Base-by-base conservation (phyloP, 164 flowering plant species). In the Kalanchoe fedtschenkoi region DNA sequence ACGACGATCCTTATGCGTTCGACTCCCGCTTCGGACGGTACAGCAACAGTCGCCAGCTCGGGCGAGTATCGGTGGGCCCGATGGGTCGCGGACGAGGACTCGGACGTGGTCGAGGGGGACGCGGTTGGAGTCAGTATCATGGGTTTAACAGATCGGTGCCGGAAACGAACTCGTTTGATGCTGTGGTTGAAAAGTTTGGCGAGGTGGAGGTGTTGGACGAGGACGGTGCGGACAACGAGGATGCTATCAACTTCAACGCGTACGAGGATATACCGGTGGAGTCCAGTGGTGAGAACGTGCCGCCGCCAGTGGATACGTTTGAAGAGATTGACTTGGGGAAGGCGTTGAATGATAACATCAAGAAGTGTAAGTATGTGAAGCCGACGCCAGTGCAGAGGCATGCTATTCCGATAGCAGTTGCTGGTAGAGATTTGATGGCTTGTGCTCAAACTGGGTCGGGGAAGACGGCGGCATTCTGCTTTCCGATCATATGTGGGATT, bases 361-460 rank as follows among this genome's bases (percentile, higher is more conserved):
- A 72, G 63, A 75, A 88, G 55, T 87, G 90, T 76, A 87, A 83
- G 75, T 87, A 87, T 70, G 90, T 84, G 38, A 87, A 77, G 64
- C 95, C 95, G 6, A 84, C 95, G 0, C 95, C 95, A 3, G 87
- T 87, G 34, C 95, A 87, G 69, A 81, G 88, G 33, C 74, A 87
- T 71, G 85, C 95, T 21, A 87, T 87, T 16, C 90, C 95, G 4
- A 87, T 87, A 17, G 76, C 86, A 6, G 74, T 85, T 57, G 80
- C 67, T 0, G 88, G 90, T 3, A 68, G 90, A 60, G 95, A 87
- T 64, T 66, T 87, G 72, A 87, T 87, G 95, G 95, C 90, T 13
- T 87, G 90, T 69, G 95, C 90, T 0, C 90, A 87, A 74, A 87
- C 90, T 34, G 96, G 92, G 37, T 88, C 92, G 0, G 92, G 90